These are phyloP conservation scores for Hordeum pubiflorum DNA, from an alignment of 202 grass and related monocot species.

Conservation along the genomic window DNA sequence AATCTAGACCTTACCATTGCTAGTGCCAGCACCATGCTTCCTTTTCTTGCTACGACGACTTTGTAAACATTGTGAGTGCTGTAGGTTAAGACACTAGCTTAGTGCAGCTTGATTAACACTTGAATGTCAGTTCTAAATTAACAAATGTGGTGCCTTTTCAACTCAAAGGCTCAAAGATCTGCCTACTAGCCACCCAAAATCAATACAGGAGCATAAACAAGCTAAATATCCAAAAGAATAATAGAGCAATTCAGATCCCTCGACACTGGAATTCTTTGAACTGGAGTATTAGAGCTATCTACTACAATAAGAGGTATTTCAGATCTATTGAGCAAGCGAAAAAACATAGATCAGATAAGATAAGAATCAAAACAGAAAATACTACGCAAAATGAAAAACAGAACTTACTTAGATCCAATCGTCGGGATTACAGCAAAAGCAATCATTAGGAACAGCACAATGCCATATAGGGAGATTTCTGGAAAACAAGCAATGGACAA, in stretches of 20 bases:
- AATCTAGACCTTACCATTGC: constrained; percentile 70
- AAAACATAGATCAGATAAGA: constrained; percentile 13
- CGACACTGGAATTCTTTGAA: background rate
- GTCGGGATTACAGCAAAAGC: constrained; percentile 73
- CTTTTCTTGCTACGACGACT: constrained; percentile 91
- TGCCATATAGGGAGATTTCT: constrained; percentile 56
- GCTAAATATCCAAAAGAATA: background rate
- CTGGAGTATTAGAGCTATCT: background rate
- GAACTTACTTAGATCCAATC: constrained; percentile 64
- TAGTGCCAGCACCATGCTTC: constrained; percentile 84
- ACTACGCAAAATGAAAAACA: background rate
- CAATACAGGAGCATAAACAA: background rate
- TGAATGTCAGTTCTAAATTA: background rate
- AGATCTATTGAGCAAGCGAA: constrained; percentile 7
- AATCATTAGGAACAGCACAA: constrained; percentile 60
- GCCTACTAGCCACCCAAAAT: background rate
- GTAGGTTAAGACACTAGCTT: constrained; percentile 27
- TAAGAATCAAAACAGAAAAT: background rate
- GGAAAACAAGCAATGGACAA: constrained; percentile 5
- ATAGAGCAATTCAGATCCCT: background rate
- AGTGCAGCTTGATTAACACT: background rate
- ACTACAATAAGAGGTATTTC: background rate
- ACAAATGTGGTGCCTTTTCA: background rate
- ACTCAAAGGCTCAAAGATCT: background rate
- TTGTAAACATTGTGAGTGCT: constrained; percentile 87